These are phyloP conservation scores for Colletotrichum liaoningense DNA, from an alignment of 2,329 filamentous ascomycete genomes.

Conservation along the genomic window DNA sequence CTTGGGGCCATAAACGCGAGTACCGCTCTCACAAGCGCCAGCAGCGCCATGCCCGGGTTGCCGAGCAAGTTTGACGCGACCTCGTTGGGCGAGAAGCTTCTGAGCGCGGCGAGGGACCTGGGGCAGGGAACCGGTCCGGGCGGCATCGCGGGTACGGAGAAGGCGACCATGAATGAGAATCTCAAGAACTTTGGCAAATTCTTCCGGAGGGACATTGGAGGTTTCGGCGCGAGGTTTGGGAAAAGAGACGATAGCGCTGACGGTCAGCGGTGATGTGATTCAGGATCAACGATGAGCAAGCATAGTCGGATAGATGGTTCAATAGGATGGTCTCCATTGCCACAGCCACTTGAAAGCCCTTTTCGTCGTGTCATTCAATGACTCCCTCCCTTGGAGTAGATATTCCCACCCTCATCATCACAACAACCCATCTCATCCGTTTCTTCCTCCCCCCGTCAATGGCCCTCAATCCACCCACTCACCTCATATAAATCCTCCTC, in stretches of 20 bases:
- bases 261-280: conserved; percentile 35
- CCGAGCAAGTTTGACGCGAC: conserved; percentile 81
- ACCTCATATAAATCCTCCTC: neutral
- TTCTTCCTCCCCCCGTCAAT: neutral
- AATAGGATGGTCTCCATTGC: neutral
- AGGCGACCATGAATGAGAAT: conserved; percentile 89
- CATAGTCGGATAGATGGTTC: neutral
- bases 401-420: neutral
- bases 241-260: conserved; percentile 62
- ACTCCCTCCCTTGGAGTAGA: too few relatives aligned
- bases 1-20: conserved; percentile 54
- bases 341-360: too few relatives aligned
- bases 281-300: neutral
- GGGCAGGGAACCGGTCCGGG: conserved; percentile 58
- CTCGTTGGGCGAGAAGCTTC: conserved; percentile 85
- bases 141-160: conserved; percentile 54
- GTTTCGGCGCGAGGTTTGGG: conserved; percentile 79
- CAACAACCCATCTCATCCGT: neutral
- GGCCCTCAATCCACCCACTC: neutral
- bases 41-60: conserved; percentile 47
- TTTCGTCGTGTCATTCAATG: too few relatives aligned
- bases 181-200: conserved; percentile 96
- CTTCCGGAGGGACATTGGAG: conserved; percentile 88
- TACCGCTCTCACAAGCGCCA: conserved; percentile 50
- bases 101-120: conserved; percentile 89